Base-by-base conservation (phyloP, 73 alveolate species). In the Durusdinium trenchii region DNA sequence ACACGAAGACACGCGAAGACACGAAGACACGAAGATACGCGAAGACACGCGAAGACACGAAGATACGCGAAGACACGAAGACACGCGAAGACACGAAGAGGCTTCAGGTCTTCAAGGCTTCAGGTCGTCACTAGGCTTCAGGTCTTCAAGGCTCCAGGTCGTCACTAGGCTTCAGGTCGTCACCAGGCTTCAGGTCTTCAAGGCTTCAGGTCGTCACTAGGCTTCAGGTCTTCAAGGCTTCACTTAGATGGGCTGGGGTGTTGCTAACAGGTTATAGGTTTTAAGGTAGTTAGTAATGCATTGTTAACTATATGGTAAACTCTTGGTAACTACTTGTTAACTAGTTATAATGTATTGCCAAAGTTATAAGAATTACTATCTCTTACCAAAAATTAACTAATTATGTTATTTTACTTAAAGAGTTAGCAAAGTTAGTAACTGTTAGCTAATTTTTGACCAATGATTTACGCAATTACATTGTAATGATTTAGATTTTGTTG, bases 191-290 rank as follows among this genome's bases (percentile, higher is more conserved):
- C n/a, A n/a, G n/a, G n/a, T n/a, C n/a, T n/a, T n/a, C n/a, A n/a
- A n/a, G n/a, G n/a, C n/a, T n/a, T n/a, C n/a, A n/a, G n/a, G n/a
- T n/a, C n/a, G n/a, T n/a, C n/a, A n/a, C n/a, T n/a, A n/a, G n/a
- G n/a, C n/a, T n/a, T n/a, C n/a, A n/a, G n/a, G n/a, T 57, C 69
- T 57, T 16, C 69, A 23, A 16, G 23, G 69, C 23, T 23, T 23
- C 6, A 71, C 84, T 71, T 71, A 71, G 84, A 71, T 71, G 84
- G 84, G 84, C 84, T 71, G 84, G 84, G 47, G 84, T 71, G 84
- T 71, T 71, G 84, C 51, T 71, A 71, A 71, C 5, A n/a, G 84
- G 48, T 71, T 71, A 71, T 38, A 6, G 6, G 35, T 4, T 6
- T 35, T 71, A 71, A 10, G 7, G 10, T 6, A 6, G 32, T 6